These are phyloP conservation scores for Populus tomentosa DNA, from an alignment of 441 rosid species.

Conservation along the genomic window DNA sequence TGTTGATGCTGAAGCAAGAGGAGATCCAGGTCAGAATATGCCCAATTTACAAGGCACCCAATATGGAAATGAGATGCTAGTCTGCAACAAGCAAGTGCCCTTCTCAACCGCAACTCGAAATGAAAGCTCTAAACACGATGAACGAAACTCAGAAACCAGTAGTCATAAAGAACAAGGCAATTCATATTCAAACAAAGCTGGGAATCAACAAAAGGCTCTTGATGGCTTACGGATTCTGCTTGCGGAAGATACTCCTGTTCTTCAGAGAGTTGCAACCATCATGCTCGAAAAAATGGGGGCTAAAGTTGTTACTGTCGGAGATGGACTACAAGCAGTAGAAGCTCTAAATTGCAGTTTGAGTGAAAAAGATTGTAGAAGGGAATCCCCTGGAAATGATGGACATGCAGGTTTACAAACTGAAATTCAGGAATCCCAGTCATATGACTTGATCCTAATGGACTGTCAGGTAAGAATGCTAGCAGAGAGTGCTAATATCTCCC, in stretches of 20 bases:
- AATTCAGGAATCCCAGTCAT: constrained; percentile 31
- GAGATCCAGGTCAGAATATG: constrained; percentile 20
- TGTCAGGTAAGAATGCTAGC: constrained; percentile 62
- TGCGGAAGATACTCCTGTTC: constrained; percentile 95
- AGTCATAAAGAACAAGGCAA: constrained; percentile 28
- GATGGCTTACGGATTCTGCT: constrained; percentile 68
- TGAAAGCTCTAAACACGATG: constrained; percentile 20
- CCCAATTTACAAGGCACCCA: background rate
- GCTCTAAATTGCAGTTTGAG: constrained; percentile 40
- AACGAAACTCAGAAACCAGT: constrained; percentile 25
- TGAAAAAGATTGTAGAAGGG: constrained; percentile 18
- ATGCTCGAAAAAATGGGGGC: constrained; percentile 97
- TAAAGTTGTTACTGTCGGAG: constrained; percentile 67
- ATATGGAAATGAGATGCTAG: constrained; percentile 14
- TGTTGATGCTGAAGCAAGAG: constrained; percentile 22
- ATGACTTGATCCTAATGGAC: constrained; percentile 92
- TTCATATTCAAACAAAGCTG: constrained; percentile 35
- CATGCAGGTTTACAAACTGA: constrained; percentile 20
- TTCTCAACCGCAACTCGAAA: background rate
- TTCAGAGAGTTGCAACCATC: constrained; percentile 92
- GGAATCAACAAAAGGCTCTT: constrained; percentile 49
- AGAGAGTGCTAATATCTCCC: background rate
- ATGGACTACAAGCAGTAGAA: constrained; percentile 88
- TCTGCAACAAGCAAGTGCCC: constrained; percentile 7
- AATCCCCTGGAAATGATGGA: constrained; percentile 31